Conservation (phyloP, 306 rosid genomes). For the Carpinus viminea region DNA sequence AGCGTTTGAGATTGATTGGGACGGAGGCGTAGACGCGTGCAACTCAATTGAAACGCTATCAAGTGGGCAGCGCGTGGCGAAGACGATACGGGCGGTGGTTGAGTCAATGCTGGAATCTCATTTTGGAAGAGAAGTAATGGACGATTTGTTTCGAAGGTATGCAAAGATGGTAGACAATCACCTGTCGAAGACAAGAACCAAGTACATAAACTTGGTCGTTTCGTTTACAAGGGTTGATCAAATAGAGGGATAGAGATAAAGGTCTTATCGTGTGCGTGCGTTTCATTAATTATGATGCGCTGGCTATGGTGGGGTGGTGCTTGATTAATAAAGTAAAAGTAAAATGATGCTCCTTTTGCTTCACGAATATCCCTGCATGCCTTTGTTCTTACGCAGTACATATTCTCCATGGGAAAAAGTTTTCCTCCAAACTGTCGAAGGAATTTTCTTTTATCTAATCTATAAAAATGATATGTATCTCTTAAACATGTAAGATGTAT, state of each 20-base stretch:
- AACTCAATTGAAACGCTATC: background rate
- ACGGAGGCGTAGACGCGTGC: constrained; percentile 26
- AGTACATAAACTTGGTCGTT: constrained; percentile 53
- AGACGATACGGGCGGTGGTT: constrained; percentile 62
- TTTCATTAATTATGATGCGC: no score
- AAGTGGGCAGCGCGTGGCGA: constrained; percentile 51
- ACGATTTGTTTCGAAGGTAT: constrained; percentile 46
- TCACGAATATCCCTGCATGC: background rate
- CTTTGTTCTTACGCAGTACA: background rate
- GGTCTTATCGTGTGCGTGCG: background rate
- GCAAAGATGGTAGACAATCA: constrained; percentile 40
- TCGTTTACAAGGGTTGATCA: constrained; percentile 40
- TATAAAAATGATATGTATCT: no score
- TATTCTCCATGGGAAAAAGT: no score
- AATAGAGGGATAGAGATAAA: background rate
- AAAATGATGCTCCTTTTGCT: background rate
- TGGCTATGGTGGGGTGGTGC: background rate
- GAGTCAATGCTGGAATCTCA: constrained; percentile 73
- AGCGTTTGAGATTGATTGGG: constrained; percentile 62
- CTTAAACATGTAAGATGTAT: no score
- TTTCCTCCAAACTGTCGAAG: no score
- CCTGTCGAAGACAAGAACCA: constrained; percentile 38
- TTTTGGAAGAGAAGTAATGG: constrained; percentile 55
- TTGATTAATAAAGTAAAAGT: background rate
- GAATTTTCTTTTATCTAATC: no score